phyloP scores from a whole-genome alignment of 331 rosid species.

The Dryas integrifolia region DNA sequence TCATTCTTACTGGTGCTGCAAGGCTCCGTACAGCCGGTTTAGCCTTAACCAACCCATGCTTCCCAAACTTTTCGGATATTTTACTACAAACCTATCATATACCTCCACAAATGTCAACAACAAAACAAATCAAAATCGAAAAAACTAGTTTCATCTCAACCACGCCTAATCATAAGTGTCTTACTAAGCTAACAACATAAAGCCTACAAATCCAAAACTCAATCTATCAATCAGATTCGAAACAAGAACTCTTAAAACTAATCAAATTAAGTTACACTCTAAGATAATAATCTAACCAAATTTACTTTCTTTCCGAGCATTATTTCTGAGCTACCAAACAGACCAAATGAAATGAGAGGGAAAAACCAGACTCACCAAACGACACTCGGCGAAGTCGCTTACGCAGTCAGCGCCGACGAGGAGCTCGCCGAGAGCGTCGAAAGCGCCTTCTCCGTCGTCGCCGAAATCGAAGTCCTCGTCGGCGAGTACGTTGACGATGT shows the following conservation, averaged over 20 bases:
- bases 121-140: neutral
- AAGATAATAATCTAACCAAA: neutral
- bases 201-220: neutral
- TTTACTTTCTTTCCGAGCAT: neutral
- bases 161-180: neutral
- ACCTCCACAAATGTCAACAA: neutral
- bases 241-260: neutral
- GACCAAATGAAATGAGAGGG: neutral
- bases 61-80: slow-evolving; percentile 75
- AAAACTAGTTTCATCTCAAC: neutral
- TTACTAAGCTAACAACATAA: neutral
- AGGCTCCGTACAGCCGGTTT: slow-evolving; percentile 85
- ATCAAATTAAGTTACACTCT: too few relatives aligned
- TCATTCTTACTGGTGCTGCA: slow-evolving; percentile 81
- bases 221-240: neutral
- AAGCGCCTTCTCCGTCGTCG: slow-evolving; percentile 78
- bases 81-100: slow-evolving; percentile 64
- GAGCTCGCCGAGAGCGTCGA: slow-evolving; percentile 82
- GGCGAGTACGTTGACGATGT: slow-evolving; percentile 89
- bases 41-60: slow-evolving; percentile 75
- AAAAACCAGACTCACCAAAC: slow-evolving; percentile 51
- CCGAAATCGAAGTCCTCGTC: slow-evolving; percentile 97
- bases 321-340: slow-evolving; percentile 8
- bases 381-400: slow-evolving; percentile 67
- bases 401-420: slow-evolving; percentile 85